A percentile compares a stretch with the other conserved stretches of the same genome.
Conservation (phyloP, 768 basidiomycete genomes). For the Pleurotus pulmonarius region DNA sequence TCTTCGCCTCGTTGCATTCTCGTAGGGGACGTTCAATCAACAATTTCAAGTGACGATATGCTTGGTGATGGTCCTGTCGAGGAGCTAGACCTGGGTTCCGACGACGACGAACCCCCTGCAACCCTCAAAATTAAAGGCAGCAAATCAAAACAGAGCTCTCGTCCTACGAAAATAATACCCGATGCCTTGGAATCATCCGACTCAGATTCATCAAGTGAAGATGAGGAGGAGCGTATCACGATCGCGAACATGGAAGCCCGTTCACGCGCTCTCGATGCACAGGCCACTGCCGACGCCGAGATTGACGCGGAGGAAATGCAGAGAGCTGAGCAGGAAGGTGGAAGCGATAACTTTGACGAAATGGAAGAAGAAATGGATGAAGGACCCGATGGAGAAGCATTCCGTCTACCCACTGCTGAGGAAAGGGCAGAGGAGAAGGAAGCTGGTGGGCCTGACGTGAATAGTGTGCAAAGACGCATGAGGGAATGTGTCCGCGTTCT, state of each 20-base stretch:
- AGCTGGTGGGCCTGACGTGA: conserved; percentile 66
- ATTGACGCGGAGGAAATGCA: conserved; percentile 66
- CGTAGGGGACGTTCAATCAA: not conserved
- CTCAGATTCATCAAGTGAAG: conserved; percentile 43
- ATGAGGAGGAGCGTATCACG: conserved; percentile 49
- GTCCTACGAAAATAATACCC: conserved; percentile 46
- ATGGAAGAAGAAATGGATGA: conserved; percentile 37
- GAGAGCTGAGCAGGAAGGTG: conserved; percentile 44
- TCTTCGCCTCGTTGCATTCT: conserved; percentile 6
- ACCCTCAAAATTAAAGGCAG: conserved; percentile 33
- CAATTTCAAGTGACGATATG: conserved; percentile 42
- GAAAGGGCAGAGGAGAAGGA: conserved; percentile 73
- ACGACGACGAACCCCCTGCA: conserved; percentile 41
- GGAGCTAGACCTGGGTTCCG: conserved; percentile 64
- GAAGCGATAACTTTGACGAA: conserved; percentile 46
- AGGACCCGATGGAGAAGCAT: conserved; percentile 41
- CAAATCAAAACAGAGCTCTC: conserved; percentile 51
- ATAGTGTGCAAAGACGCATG: conserved; percentile 77
- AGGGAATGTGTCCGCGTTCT: conserved; percentile 71
- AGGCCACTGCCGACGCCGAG: conserved; percentile 63
- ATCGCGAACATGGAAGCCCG: conserved; percentile 80
- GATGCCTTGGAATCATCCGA: conserved; percentile 48
- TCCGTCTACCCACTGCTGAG: conserved; percentile 66
- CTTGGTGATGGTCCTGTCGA: conserved; percentile 42
- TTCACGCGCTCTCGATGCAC: conserved; percentile 72